Evolutionary conservation across 1,284 basidiomycete genomes (phyloP).

Genomic region (Agroathelia rolfsii): DNA sequence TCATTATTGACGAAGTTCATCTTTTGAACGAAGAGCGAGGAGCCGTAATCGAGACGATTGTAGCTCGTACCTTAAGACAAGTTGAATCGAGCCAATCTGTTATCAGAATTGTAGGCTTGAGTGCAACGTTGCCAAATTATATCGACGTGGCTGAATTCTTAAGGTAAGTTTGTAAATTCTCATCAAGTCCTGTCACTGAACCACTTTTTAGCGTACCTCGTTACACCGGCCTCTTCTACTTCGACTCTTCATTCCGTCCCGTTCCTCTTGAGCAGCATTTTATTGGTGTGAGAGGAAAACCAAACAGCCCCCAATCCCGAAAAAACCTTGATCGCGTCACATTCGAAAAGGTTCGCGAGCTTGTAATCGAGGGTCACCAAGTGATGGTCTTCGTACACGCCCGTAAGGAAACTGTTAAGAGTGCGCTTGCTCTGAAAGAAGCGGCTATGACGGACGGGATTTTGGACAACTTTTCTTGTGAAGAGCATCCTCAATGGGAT

Average conservation of each 20-base stretch:
- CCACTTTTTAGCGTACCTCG: constrained; percentile 62
- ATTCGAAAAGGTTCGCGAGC: constrained; percentile 82
- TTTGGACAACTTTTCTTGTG: constrained; percentile 70
- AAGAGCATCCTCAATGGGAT: constrained; percentile 70
- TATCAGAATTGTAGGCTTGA: constrained; percentile 97
- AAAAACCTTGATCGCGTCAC: constrained; percentile 87
- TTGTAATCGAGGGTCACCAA: constrained; percentile 86
- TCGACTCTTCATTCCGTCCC: constrained; percentile 95
- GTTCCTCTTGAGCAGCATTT: constrained; percentile 98
- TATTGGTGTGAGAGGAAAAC: constrained; percentile 90
- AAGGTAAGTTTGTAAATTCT: constrained; percentile 36
- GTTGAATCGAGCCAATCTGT: constrained; percentile 96
- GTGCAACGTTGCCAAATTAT: constrained; percentile 96
- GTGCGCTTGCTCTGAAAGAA: constrained; percentile 80
- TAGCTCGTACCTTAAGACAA: constrained; percentile 90
- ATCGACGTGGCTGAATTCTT: constrained; percentile 95
- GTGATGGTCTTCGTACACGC: constrained; percentile 99
- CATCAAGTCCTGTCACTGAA: not conserved
- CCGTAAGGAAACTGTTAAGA: constrained; percentile 96
- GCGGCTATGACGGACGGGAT: constrained; percentile 68
- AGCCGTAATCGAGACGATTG: constrained; percentile 97
- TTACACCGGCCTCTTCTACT: constrained; percentile 93
- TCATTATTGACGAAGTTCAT: constrained; percentile 99
- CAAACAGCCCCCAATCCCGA: constrained; percentile 63
- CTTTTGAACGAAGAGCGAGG: constrained; percentile 96